Evolutionary conservation across 2,329 filamentous ascomycete genomes (phyloP), one percentile per base, ranked within the genome.

Genomic region (Calonectria pteridis): DNA sequence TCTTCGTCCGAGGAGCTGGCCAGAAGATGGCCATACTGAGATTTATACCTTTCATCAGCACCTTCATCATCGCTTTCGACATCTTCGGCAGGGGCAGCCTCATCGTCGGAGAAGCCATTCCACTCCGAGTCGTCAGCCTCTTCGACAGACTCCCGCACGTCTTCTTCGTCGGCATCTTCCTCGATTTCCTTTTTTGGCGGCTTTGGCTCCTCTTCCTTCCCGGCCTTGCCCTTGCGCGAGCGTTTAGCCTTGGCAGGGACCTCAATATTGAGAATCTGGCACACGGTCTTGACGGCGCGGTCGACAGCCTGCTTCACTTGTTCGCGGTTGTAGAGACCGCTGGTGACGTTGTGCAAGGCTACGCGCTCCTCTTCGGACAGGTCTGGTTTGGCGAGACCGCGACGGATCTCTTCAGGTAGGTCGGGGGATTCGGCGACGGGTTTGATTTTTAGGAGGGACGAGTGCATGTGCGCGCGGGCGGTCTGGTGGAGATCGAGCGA

Each of bases 301-400:
- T 88, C 86, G 13, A 90, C 82, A 3, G 86, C 85, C 64, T 87
- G 84, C 75, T 87, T 88, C 67, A 91, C 89, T 35, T 87, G 84
- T 7, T 86, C 85, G 67, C 86, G 84, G 72, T 89, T 91, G 80
- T 88, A 91, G 3, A 92, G 83, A 10, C 86, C 87, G 73, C 90
- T 92, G 31, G 90, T 91, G 66, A 92, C 90, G 79, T 91, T 91
- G 78, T 92, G 90, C 31, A 91, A 82, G 3, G 88, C 86, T 0
- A 81, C 76, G 67, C 83, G 85, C 77, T 91, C 88, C 66, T 91
- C 89, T 53, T 89, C 88, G 2, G 87, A 85, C 4, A 91, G 81
- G 1, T 88, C 84, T 3, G 88, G 87, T 75, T 89, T 90, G 20
- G 88, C 84, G 0, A 90, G 81, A 31, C 86, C 85, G 20, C 80